Evolutionary conservation across 352 stramenopile genomes (phyloP).

Genomic region (Phytopythium kandeliae): DNA sequence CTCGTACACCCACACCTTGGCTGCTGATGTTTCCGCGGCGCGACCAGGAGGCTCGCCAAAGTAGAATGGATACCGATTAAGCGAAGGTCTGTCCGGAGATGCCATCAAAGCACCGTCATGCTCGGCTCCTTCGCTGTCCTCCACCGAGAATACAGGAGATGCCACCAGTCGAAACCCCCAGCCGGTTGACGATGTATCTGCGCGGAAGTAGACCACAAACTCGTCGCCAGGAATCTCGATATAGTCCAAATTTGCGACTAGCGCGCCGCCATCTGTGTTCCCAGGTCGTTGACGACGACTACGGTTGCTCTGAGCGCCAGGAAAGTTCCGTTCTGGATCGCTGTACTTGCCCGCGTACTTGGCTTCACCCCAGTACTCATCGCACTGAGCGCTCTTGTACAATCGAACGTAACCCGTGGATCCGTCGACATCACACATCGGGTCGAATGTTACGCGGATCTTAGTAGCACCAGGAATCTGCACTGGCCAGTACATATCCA

Average conservation of each 20-base stretch:
- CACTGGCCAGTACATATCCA: constrained; percentile 65
- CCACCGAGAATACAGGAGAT: constrained; percentile 32
- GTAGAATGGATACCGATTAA: constrained; percentile 68
- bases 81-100: constrained; percentile 6
- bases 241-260: constrained; percentile 22
- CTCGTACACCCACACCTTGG: constrained; percentile 57
- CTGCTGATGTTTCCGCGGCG: constrained; percentile 36
- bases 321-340: constrained; percentile 70
- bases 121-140: not conserved
- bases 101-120: not conserved
- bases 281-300: constrained; percentile 20
- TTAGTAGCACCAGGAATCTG: constrained; percentile 64
- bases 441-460: constrained; percentile 75
- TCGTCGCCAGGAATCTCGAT: constrained; percentile 62
- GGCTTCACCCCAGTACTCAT: constrained; percentile 65
- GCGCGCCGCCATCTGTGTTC: not conserved
- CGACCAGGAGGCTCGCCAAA: constrained; percentile 57
- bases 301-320: constrained; percentile 55
- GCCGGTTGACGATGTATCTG: constrained; percentile 34
- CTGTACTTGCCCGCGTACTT: constrained; percentile 71
- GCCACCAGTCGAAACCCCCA: constrained; percentile 70
- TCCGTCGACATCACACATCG: constrained; percentile 57
- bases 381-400: constrained; percentile 62
- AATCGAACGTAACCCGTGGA: constrained; percentile 58
- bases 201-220: constrained; percentile 75